A percentile compares a stretch with the other conserved stretches of the same genome.
phyloP scores from a whole-genome alignment of 1,139 yeast genomes.

The Yamadazyma mexicana region DNA sequence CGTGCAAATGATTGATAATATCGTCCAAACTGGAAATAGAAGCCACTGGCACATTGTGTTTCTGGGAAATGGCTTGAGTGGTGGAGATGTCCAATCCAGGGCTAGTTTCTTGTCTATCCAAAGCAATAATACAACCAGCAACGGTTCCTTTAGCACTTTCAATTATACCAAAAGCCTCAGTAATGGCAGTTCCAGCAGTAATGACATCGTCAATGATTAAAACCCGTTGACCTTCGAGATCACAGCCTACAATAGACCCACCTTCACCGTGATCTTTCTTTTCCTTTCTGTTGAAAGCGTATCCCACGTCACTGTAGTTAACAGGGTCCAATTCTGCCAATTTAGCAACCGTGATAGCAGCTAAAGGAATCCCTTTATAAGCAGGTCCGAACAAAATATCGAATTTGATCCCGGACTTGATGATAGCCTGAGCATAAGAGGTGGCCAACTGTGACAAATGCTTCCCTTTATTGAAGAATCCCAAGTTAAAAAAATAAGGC shows the following conservation, averaged over 20 bases:
- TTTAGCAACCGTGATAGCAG: conserved; percentile 90
- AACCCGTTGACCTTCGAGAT: conserved; percentile 67
- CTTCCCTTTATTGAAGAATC: conserved; percentile 80
- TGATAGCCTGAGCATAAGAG: conserved; percentile 86
- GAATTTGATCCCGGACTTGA: conserved; percentile 75
- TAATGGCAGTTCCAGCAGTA: conserved; percentile 98
- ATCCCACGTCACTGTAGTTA: conserved; percentile 63
- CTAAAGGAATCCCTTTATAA: conserved; percentile 94
- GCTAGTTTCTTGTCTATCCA: conserved; percentile 92
- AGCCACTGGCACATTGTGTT: conserved; percentile 77
- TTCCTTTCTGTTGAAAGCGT: conserved; percentile 84
- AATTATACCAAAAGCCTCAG: conserved; percentile 87
- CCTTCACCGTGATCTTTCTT: conserved; percentile 99
- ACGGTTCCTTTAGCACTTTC: conserved; percentile 67
- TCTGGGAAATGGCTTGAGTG: conserved; percentile 73
- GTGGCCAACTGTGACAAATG: conserved; percentile 77
- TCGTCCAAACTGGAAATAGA: conserved; percentile 78
- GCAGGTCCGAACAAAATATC: conserved; percentile 97
- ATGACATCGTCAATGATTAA: conserved; percentile 94
- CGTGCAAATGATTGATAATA: conserved; percentile 62
- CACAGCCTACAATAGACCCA: conserved; percentile 87
- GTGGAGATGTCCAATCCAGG: conserved; percentile 69
- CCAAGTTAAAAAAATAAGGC: conserved; percentile 97
- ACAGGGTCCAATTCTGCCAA: conserved; percentile 87
- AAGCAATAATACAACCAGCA: conserved; percentile 84